phyloP scores from a whole-genome alignment of 2,329 filamentous ascomycete species.

The Monilinia laxa region DNA sequence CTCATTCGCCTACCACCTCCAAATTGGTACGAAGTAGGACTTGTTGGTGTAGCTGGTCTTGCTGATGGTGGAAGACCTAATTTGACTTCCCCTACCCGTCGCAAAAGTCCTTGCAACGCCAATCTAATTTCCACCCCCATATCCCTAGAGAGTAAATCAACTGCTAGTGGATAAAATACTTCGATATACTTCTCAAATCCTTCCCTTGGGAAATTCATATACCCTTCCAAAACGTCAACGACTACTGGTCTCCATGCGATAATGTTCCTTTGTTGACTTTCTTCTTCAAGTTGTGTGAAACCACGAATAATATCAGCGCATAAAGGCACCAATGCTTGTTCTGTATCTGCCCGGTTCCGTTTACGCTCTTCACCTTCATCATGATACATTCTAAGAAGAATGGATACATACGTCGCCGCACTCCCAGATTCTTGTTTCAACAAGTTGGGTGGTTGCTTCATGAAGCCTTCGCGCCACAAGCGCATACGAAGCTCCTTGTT shows the following conservation, averaged over 20 bases:
- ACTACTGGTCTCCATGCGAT: conserved; percentile 96
- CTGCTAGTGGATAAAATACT: conserved; percentile 81
- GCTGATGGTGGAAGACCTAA: conserved; percentile 45
- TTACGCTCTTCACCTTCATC: conserved; percentile 82
- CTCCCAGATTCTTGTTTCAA: conserved; percentile 94
- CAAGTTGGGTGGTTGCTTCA: conserved; percentile 98
- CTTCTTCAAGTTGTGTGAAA: conserved; percentile 86
- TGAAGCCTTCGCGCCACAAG: conserved; percentile 96
- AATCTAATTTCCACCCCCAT: conserved; percentile 75
- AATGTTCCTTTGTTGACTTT: conserved; percentile 95
- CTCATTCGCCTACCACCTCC: conserved; percentile 29
- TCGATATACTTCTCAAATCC: conserved; percentile 78
- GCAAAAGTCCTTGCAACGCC: conserved; percentile 73
- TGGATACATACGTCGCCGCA: conserved; percentile 91
- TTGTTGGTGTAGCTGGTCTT: conserved; percentile 28
- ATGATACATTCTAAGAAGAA: conserved; percentile 95
- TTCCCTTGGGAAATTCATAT: conserved; percentile 74
- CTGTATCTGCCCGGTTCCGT: conserved; percentile 77
- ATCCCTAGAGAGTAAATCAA: conserved; percentile 81
- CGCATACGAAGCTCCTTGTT: conserved; percentile 94
- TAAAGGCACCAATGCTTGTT: conserved; percentile 87
- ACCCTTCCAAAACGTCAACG: conserved; percentile 93
- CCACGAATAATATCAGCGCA: conserved; percentile 90
- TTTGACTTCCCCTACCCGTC: conserved; percentile 77
- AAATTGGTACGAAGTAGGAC: conserved; percentile 31